Percentiles rank a stretch among this genome's conserved stretches.
phyloP scores from a whole-genome alignment of 2,329 filamentous ascomycete species.

The Diplodia scrobiculata region DNA sequence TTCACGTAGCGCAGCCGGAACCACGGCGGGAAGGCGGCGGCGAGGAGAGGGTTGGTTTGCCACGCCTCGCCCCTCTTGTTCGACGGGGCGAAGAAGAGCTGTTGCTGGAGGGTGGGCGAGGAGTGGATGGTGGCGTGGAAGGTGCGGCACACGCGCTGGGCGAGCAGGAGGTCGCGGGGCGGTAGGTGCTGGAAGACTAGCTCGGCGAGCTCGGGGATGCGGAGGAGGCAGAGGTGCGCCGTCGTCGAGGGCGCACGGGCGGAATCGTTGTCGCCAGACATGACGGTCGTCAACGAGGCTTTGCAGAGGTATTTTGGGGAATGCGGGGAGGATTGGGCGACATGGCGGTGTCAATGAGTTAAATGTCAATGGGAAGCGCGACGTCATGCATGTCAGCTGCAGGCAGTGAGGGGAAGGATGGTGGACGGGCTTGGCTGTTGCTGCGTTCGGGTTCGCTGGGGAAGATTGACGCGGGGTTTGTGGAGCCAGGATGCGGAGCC shows the following conservation, averaged over 20 bases:
- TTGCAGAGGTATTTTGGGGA: neutral
- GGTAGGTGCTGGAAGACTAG: constrained; percentile 26
- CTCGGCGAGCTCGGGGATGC: constrained; percentile 25
- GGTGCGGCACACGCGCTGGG: constrained; percentile 22
- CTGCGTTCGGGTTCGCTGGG: neutral
- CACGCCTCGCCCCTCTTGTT: neutral
- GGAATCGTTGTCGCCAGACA: neutral
- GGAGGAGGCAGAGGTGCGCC: constrained; percentile 13
- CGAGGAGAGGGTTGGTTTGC: neutral
- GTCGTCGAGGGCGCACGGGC: neutral
- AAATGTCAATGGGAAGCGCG: neutral
- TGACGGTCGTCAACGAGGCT: neutral
- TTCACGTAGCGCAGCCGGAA: constrained; percentile 4
- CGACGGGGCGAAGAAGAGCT: constrained; percentile 12
- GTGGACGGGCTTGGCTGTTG: neutral
- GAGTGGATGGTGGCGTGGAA: constrained; percentile 22
- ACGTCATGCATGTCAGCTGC: constrained; percentile 3
- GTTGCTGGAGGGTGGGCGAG: constrained; percentile 25
- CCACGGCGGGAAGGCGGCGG: constrained; percentile 14
- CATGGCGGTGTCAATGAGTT: neutral
- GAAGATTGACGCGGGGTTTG: neutral
- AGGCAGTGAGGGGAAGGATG: constrained; percentile 7
- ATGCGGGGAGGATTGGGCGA: neutral
- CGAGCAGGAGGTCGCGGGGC: constrained; percentile 13
- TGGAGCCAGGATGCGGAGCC: neutral